phyloP scores from a whole-genome alignment of 2,329 filamentous ascomycete genomes.

The Cadophora gregata region DNA sequence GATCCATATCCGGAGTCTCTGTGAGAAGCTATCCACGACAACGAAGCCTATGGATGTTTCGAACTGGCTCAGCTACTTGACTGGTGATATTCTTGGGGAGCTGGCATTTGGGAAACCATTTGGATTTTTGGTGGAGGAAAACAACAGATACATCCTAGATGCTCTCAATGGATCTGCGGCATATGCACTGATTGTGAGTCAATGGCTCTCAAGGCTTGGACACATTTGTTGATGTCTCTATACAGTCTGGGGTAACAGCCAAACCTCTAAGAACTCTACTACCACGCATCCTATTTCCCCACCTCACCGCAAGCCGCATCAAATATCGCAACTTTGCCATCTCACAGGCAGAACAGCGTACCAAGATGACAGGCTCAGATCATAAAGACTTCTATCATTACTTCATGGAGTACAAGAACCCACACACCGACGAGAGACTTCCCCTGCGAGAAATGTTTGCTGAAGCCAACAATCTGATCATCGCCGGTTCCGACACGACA shows the following conservation, averaged over 20 bases:
- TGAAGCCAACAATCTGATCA: conserved; percentile 32
- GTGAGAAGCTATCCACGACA: conserved; percentile 46
- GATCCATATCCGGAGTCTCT: conserved; percentile 56
- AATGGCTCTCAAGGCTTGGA: background rate
- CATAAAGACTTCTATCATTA: conserved; percentile 77
- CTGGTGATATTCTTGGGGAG: conserved; percentile 14
- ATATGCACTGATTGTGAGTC: background rate
- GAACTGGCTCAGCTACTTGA: conserved; percentile 15
- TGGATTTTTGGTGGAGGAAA: background rate
- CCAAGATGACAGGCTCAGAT: conserved; percentile 63
- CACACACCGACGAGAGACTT: conserved; percentile 61
- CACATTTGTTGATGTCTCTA: background rate
- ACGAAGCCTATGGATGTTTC: conserved; percentile 35
- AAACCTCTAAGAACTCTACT: background rate
- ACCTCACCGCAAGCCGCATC: background rate
- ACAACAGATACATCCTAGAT: background rate
- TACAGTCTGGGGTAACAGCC: background rate
- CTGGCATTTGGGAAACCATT: conserved; percentile 8
- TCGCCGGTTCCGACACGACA: conserved; percentile 47
- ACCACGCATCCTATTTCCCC: background rate
- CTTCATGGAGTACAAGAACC: conserved; percentile 71
- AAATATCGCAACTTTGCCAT: conserved; percentile 7
- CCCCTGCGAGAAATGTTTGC: conserved; percentile 42
- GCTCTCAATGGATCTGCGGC: background rate
- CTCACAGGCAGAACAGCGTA: conserved; percentile 56